Conservation (phyloP, 257 asterid genomes). For the Ballota nigra region DNA sequence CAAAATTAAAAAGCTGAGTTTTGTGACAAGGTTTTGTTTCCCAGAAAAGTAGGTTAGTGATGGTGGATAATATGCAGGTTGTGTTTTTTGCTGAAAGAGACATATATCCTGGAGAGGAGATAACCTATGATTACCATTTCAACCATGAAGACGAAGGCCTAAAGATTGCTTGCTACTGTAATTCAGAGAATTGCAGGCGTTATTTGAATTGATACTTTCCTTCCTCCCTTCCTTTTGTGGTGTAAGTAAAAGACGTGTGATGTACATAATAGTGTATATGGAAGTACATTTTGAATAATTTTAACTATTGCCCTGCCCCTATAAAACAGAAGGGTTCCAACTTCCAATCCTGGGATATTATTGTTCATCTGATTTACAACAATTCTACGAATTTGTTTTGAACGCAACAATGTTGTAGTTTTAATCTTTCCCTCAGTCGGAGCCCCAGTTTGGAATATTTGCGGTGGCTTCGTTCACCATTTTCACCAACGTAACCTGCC, state of each 20-base stretch:
- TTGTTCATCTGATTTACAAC: not conserved
- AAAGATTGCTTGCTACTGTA: slow-evolving; percentile 56
- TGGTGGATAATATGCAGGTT: slow-evolving; percentile 34
- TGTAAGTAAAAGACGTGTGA: not conserved
- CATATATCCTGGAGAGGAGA: slow-evolving; percentile 74
- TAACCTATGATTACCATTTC: slow-evolving; percentile 66
- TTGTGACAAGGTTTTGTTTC: not conserved
- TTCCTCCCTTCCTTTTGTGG: not conserved
- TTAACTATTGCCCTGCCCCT: too few relatives aligned
- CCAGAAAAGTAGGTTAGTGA: not conserved
- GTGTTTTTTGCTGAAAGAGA: slow-evolving; percentile 63
- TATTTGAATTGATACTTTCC: slow-evolving; percentile 39
- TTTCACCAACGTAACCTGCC: slow-evolving; percentile 82
- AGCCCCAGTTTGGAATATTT: slow-evolving; percentile 82
- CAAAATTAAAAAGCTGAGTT: not conserved
- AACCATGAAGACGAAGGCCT: slow-evolving; percentile 68
- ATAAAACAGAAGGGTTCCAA: not conserved
- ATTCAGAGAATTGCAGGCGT: slow-evolving; percentile 54
- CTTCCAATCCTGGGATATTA: not conserved
- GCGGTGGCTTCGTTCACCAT: slow-evolving; percentile 93
- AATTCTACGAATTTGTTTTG: not conserved
- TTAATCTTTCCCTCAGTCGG: slow-evolving; percentile 3
- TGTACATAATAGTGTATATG: not conserved
- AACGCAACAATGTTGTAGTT: not conserved
- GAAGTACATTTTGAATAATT: not conserved